A percentile compares a stretch with the other conserved stretches of the same genome.
phyloP scores from a whole-genome alignment of 352 stramenopile genomes.

The Phytophthora cajani region DNA sequence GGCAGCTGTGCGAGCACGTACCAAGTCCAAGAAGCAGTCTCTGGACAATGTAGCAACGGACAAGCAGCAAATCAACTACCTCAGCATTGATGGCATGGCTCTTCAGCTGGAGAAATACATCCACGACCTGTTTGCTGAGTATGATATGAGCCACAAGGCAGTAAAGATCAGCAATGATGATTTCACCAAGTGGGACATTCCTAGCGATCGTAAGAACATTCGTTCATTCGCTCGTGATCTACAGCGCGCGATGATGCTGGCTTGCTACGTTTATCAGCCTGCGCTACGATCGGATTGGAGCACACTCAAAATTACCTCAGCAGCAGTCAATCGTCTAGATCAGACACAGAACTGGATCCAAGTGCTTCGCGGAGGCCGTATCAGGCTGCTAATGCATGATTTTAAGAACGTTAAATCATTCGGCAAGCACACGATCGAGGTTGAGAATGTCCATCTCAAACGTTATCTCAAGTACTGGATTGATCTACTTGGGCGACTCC shows the following conservation, averaged over 20 bases:
- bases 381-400: not conserved
- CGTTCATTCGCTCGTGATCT: not conserved
- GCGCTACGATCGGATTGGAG: not conserved
- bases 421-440: not conserved
- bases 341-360: not conserved
- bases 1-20: not conserved
- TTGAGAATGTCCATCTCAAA: not conserved
- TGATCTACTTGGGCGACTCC: not conserved
- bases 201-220: not conserved
- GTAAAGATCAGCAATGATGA: not conserved
- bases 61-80: not conserved
- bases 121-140: not conserved
- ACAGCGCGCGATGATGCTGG: not conserved
- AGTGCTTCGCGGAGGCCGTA: not conserved
- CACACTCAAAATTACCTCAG: not conserved
- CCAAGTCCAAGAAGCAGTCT: not conserved
- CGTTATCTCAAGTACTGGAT: not conserved
- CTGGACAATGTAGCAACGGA: not conserved
- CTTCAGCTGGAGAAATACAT: not conserved
- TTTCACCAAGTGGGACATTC: not conserved
- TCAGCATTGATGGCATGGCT: not conserved
- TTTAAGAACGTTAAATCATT: slow-evolving; percentile 1
- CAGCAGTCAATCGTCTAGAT: not conserved
- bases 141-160: not conserved
- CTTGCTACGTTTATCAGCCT: not conserved